These are phyloP conservation scores for Glaciozyma martinii DNA, from an alignment of 768 basidiomycete species.

Conservation along the genomic window DNA sequence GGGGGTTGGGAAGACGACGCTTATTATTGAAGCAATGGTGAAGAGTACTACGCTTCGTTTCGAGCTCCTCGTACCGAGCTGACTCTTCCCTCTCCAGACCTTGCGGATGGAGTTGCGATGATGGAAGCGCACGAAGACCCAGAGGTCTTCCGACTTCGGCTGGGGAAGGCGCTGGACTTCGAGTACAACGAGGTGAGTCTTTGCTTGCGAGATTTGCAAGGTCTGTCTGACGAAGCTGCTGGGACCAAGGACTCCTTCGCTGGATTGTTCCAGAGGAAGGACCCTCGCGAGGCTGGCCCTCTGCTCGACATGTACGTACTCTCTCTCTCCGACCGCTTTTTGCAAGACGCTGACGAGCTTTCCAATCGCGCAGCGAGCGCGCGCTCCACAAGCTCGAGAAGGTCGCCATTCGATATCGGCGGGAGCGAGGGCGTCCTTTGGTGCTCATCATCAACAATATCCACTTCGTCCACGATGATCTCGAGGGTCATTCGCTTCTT, in stretches of 20 bases:
- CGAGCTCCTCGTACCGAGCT: background rate
- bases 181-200: constrained; percentile 76
- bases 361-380: constrained; percentile 49
- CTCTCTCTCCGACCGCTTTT: background rate
- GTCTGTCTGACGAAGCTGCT: no score
- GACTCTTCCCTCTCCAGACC: background rate
- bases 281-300: constrained; percentile 77
- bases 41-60: constrained; percentile 4
- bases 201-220: no score
- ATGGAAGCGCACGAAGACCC: constrained; percentile 79
- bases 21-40: constrained; percentile 22
- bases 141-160: constrained; percentile 67
- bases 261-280: constrained; percentile 67
- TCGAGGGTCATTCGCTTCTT: constrained; percentile 66
- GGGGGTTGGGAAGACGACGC: constrained; percentile 16
- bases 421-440: constrained; percentile 55
- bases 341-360: background rate
- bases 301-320: constrained; percentile 50
- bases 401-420: constrained; percentile 60
- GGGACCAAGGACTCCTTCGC: constrained; percentile 37
- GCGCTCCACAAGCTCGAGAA: constrained; percentile 68
- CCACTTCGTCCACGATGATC: constrained; percentile 58
- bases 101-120: constrained; percentile 50
- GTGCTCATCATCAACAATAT: constrained; percentile 75
- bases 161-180: constrained; percentile 77